Evolutionary conservation across 176 grass and related monocot species (phyloP).

Genomic region (Otatea glauca): DNA sequence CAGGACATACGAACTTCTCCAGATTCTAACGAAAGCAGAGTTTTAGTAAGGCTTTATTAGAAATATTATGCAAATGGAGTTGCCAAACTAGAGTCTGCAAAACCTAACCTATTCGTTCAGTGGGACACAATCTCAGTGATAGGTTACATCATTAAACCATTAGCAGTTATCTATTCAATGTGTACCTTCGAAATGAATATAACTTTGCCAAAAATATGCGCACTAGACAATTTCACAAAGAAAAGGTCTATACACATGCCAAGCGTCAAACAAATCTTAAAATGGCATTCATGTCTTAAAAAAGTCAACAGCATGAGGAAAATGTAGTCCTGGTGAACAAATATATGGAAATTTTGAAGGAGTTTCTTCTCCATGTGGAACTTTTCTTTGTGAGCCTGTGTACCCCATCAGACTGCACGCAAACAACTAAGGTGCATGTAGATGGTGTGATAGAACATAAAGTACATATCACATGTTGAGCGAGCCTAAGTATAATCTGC

Average conservation of each 20-base stretch:
- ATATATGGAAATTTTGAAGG: conserved; percentile 12
- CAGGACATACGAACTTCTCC: neutral
- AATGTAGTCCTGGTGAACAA: neutral
- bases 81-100: neutral
- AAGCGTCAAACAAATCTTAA: neutral
- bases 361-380: neutral
- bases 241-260: neutral
- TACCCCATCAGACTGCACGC: too few species aligned
- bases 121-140: neutral
- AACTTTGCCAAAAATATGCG: neutral
- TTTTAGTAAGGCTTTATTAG: conserved; percentile 18
- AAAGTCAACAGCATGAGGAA: neutral
- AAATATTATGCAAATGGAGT: neutral
- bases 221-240: conserved; percentile 21
- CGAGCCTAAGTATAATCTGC: neutral
- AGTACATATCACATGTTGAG: neutral
- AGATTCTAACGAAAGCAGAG: conserved; percentile 3
- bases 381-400: neutral
- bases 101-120: neutral
- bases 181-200: neutral
- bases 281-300: neutral
- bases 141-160: neutral
- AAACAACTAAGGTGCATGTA: conserved; percentile 4
- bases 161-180: conserved; percentile 19
- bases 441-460: conserved; percentile 31